phyloP scores from a whole-genome alignment of 805 yeast species.

The Myxozyma mucilagina region DNA sequence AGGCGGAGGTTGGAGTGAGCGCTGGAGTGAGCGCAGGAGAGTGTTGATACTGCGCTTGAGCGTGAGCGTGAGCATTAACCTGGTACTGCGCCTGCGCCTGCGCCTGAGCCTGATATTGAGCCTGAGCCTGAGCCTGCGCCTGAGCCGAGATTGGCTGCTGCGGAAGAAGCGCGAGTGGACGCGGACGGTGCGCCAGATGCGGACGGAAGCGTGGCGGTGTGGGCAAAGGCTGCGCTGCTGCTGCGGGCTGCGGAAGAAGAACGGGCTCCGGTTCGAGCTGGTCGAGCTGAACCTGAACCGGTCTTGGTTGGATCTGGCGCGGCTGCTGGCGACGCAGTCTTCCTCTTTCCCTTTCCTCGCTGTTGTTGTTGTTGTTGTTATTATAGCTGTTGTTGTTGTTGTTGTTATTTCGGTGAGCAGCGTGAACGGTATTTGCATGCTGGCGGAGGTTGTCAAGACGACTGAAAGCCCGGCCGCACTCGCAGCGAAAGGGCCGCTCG shows the following conservation, averaged over 20 bases:
- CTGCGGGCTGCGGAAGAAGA: slow-evolving; percentile 2
- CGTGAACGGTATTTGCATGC: slow-evolving; percentile 84
- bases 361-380: neutral
- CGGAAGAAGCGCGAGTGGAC: slow-evolving; percentile 24
- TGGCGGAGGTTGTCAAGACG: slow-evolving; percentile 87
- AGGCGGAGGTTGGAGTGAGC: too few relatives aligned
- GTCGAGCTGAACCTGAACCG: neutral
- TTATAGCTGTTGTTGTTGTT: neutral
- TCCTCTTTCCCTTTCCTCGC: neutral
- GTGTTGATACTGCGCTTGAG: too few relatives aligned
- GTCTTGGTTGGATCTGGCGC: too few relatives aligned
- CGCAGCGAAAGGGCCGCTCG: slow-evolving; percentile 88
- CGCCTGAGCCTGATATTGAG: too few relatives aligned
- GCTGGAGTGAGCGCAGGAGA: too few relatives aligned
- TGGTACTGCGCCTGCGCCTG: too few relatives aligned
- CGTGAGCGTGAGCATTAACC: too few relatives aligned
- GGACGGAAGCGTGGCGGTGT: slow-evolving; percentile 29
- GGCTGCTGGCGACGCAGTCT: too few relatives aligned
- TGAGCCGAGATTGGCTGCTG: too few relatives aligned
- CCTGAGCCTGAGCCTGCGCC: too few relatives aligned
- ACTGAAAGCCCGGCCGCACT: slow-evolving; percentile 72
- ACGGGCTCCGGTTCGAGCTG: slow-evolving; percentile 2
- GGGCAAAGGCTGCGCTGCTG: slow-evolving; percentile 22
- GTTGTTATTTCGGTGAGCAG: slow-evolving; percentile 43
- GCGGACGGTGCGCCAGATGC: slow-evolving; percentile 25